These are phyloP conservation scores for Cyclotella baltica DNA, from an alignment of 108 stramenopile genomes.

Conservation along the genomic window DNA sequence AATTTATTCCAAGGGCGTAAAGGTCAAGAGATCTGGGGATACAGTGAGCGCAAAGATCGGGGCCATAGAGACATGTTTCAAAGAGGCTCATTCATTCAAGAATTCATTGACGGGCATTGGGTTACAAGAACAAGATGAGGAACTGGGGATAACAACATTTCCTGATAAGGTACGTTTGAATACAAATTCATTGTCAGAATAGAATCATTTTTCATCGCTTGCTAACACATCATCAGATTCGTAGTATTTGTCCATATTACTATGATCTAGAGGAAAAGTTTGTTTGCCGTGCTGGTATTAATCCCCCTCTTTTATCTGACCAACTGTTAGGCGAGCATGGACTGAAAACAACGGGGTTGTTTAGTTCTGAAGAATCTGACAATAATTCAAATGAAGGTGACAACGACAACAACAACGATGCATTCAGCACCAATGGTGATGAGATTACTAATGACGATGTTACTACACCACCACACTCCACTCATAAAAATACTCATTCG, in stretches of 20 bases:
- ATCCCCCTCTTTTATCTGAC: no score
- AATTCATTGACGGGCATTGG: not conserved
- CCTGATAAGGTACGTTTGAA: not conserved
- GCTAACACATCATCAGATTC: not conserved
- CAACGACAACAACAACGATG: not conserved
- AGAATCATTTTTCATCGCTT: not conserved
- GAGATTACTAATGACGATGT: not conserved
- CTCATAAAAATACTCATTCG: no score
- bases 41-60: not conserved
- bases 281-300: no score
- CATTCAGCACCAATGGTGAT: not conserved
- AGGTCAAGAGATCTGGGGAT: not conserved
- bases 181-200: not conserved
- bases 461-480: not conserved
- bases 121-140: not conserved
- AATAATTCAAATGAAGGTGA: not conserved
- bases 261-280: not conserved
- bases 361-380: not conserved
- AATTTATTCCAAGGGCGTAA: conserved; percentile 10
- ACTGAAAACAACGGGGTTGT: not conserved
- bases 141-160: not conserved
- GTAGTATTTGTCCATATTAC: not conserved
- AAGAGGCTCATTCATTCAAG: not conserved
- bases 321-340: no score
- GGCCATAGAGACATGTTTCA: not conserved